Evolutionary conservation across 164 flowering plant genomes (phyloP).

Genomic region (Liriodendron chinense): DNA sequence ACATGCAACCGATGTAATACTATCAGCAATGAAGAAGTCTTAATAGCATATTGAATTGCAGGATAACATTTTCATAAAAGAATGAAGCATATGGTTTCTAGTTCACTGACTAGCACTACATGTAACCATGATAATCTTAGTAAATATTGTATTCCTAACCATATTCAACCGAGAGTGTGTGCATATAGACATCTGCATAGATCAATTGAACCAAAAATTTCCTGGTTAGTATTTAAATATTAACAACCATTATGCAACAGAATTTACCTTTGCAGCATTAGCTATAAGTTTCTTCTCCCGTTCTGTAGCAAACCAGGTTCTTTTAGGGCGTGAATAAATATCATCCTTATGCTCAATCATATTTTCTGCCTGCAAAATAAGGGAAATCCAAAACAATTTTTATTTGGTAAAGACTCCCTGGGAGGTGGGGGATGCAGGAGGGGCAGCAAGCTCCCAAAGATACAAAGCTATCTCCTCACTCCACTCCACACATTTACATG

Average conservation of each 20-base stretch:
- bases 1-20: no score
- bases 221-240: neutral
- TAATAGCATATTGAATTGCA: no score
- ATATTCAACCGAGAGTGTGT: no score
- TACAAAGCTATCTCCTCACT: neutral
- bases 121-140: no score
- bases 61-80: no score
- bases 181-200: no score
- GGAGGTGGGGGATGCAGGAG: no score
- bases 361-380: conserved; percentile 76
- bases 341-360: conserved; percentile 83
- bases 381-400: neutral
- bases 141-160: no score
- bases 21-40: no score
- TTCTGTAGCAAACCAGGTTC: conserved; percentile 87
- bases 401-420: neutral
- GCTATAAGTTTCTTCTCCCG: conserved; percentile 73
- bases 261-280: conserved; percentile 65
- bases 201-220: no score
- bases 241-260: neutral
- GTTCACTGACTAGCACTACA: no score
- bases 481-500: neutral
- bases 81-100: no score
- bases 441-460: neutral
- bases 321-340: conserved; percentile 86